Conservation (phyloP, 768 basidiomycete genomes). For the Russula virescens region DNA sequence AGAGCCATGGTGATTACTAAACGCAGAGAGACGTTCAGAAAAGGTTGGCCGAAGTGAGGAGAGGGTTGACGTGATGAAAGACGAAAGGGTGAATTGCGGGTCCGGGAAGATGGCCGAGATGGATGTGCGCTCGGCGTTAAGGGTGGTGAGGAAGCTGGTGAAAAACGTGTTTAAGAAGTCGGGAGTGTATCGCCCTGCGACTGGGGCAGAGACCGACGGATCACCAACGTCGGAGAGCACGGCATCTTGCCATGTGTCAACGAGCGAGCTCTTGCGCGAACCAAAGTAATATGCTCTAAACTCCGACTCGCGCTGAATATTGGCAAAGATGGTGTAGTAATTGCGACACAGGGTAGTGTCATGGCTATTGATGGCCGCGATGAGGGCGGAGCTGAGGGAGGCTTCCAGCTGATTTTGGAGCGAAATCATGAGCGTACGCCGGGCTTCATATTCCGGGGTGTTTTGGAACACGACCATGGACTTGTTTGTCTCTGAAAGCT, state of each 20-base stretch:
- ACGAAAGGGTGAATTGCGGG: slow-evolving; percentile 66
- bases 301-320: slow-evolving; percentile 88
- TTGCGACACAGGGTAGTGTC: slow-evolving; percentile 69
- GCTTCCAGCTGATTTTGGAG: slow-evolving; percentile 96
- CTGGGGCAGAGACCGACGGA: slow-evolving; percentile 27
- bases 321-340: slow-evolving; percentile 82
- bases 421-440: slow-evolving; percentile 80
- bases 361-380: slow-evolving; percentile 75
- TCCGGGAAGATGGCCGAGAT: slow-evolving; percentile 88
- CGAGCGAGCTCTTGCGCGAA: slow-evolving; percentile 58
- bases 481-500: slow-evolving; percentile 82
- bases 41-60: slow-evolving; percentile 78
- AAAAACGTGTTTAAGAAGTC: slow-evolving; percentile 76
- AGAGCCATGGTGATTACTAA: slow-evolving; percentile 61
- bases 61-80: slow-evolving; percentile 77
- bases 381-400: slow-evolving; percentile 82
- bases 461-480: slow-evolving; percentile 92
- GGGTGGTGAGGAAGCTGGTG: slow-evolving; percentile 52
- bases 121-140: slow-evolving; percentile 65
- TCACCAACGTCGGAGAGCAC: slow-evolving; percentile 46
- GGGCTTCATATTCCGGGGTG: slow-evolving; percentile 83
- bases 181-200: slow-evolving; percentile 40
- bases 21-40: slow-evolving; percentile 65
- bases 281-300: slow-evolving; percentile 95
- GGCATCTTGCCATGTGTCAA: slow-evolving; percentile 64